Evolutionary conservation across 352 stramenopile species (phyloP).

Genomic region (Phytophthora macrochlamydospora): DNA sequence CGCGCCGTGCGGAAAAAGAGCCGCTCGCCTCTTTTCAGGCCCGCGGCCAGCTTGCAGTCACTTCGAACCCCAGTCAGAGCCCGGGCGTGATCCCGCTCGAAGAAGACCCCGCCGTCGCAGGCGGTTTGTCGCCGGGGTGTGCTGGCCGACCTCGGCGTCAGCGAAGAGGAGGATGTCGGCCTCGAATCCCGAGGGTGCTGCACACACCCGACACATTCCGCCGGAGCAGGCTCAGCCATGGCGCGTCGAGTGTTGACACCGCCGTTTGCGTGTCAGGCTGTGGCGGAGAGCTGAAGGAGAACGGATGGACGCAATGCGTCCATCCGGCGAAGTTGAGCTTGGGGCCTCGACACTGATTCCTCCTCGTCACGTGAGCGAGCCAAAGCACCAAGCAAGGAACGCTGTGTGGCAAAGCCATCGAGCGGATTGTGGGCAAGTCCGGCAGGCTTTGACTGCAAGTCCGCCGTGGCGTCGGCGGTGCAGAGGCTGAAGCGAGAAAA

Average conservation of each 20-base stretch:
- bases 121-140: neutral
- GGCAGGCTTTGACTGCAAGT: neutral
- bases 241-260: neutral
- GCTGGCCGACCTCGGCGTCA: constrained; percentile 1
- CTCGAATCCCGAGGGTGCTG: neutral
- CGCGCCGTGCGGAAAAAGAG: constrained; percentile 1
- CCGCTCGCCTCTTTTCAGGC: neutral
- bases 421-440: neutral
- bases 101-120: neutral
- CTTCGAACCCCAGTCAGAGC: constrained; percentile 1
- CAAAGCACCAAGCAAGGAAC: neutral
- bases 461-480: neutral
- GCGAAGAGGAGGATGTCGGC: neutral
- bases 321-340: neutral
- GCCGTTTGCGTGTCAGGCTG: neutral
- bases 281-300: neutral
- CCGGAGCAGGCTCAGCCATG: too few species aligned
- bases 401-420: too few species aligned
- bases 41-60: neutral
- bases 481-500: neutral
- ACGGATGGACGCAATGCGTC: constrained; percentile 2
- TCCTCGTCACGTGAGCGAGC: neutral
- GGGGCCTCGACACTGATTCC: neutral
- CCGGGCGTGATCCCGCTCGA: neutral
- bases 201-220: too few species aligned